Evolutionary conservation across 257 asterid species (phyloP), one percentile per base, ranked within the genome.

Genomic region (Echium plantagineum): DNA sequence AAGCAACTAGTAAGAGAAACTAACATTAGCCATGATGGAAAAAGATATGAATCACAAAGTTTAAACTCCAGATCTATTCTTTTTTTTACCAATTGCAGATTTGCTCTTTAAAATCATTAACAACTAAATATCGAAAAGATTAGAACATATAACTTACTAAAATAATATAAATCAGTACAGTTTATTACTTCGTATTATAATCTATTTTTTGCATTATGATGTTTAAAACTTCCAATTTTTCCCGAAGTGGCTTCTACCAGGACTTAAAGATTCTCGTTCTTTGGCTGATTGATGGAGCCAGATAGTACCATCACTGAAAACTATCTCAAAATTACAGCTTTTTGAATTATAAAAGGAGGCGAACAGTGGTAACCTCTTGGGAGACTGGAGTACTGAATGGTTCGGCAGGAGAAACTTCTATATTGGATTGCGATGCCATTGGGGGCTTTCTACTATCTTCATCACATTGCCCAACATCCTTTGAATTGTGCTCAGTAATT

Each of bases 291-390:
- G 49, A 13, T 0, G 18, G 52, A 38, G 47, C 30, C 20, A 21
- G 46, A 61, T 26, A 26, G n/a, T 42, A 18, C 16, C 63, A 57
- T 26, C 51, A 64, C 62, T 59, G 57, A 69, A 58, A 68, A 61
- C 21, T 19, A 28, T 64, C 42, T 52, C 8, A 59, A 59, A 56
- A 10, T 6, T 21, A 57, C 57, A 54, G 66, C 19, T 26, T 58
- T 26, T 47, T 54, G 16, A n/a, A 47, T 24, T 47, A 12, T 30
- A 15, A 63, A 49, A 56, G 18, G 38, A 58, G 53, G 59, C 46
- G 2, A 35, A 35, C 32, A 48, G 28, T 52, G 21, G 63, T 70
- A 64, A 87, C 96, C 98, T 87, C 85, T 64, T 55, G 75, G 61
- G 78, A 54, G 42, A 64, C 31, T 18, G 81, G 73, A 58, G 76